Evolutionary conservation across 139 green algal species (phyloP), one percentile per base, ranked within the genome.

Genomic region (Chlorella sp.): DNA sequence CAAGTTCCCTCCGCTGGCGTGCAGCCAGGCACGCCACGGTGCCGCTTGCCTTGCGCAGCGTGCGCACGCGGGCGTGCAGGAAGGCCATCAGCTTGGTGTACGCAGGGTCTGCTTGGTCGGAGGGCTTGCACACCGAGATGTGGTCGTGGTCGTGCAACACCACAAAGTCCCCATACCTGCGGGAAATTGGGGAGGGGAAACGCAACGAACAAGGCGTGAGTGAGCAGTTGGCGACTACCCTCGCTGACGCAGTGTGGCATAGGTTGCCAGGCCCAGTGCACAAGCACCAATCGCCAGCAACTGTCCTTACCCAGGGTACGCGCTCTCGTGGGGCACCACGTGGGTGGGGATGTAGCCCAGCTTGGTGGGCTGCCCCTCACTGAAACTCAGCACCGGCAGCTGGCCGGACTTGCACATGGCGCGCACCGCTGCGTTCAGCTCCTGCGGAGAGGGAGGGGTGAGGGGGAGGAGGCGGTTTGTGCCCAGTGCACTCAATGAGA

Each of bases 51-150:
- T 51, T 51, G 26, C 69, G 51, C 23, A 86, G 25, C 16, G 34
- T 44, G 5, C 44, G 30, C 63, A 83, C 55, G 23, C 69, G 81
- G 15, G 32, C 34, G 62, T 63, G 32, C 64, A 91, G 57, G 39
- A 91, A 91, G n/a, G 84, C 67, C 44, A 90, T 72, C 41, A 88
- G 62, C 63, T 74, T 56, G 11, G 57, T 47, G 68, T 95, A 94
- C 1, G 84, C 81, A 3, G 74, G 56, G 74, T 93, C 87, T 9
- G 69, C 36, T 11, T 26, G 56, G 34, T 83, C 68, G 3, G 76
- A 28, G 1, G 93, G 93, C 78, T 96, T 98, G 91, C 94, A 98
- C 32, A 92, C 82, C 41, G 87, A 87, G 65, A 98, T 95, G 86
- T 98, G 94, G 87, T 98, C 94, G 20, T 88, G 82, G 9, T 83